Conservation (phyloP, 257 asterid genomes). For the Coffea canephora region DNA sequence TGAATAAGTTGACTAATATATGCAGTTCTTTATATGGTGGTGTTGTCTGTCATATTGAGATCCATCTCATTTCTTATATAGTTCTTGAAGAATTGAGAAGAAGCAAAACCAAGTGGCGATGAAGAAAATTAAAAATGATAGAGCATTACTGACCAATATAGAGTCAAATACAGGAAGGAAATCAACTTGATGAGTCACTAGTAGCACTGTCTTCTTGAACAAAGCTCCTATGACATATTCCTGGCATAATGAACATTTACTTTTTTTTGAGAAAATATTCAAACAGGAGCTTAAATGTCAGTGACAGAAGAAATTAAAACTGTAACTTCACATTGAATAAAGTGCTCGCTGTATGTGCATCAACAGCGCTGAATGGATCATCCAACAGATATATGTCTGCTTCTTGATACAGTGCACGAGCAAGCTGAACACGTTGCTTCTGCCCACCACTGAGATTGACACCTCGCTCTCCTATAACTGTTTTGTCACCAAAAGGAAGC, state of each 20-base stretch:
- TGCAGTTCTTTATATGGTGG: not conserved
- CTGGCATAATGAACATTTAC: constrained; percentile 28
- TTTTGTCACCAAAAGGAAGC: constrained; percentile 77
- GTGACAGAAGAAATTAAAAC: not conserved
- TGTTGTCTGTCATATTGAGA: not conserved
- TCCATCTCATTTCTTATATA: constrained; percentile 25
- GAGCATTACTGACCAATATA: constrained; percentile 56
- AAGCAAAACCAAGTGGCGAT: not conserved
- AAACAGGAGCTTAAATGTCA: not conserved
- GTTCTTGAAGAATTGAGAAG: not conserved
- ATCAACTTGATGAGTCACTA: constrained; percentile 88
- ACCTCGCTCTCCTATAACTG: constrained; percentile 89
- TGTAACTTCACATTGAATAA: constrained; percentile 60
- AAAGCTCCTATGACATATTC: constrained; percentile 67
- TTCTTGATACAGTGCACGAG: constrained; percentile 82
- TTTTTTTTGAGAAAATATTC: not conserved
- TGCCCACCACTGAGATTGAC: constrained; percentile 91
- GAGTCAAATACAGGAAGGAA: constrained; percentile 80
- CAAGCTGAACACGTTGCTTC: constrained; percentile 87
- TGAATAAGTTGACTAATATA: not conserved
- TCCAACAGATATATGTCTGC: constrained; percentile 79
- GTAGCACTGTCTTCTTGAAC: constrained; percentile 57
- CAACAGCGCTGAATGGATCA: constrained; percentile 94
- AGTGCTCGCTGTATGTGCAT: constrained; percentile 88
- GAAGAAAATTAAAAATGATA: not conserved